Conservation (phyloP, 2,329 filamentous ascomycete genomes). For the Albifimbria verrucaria region DNA sequence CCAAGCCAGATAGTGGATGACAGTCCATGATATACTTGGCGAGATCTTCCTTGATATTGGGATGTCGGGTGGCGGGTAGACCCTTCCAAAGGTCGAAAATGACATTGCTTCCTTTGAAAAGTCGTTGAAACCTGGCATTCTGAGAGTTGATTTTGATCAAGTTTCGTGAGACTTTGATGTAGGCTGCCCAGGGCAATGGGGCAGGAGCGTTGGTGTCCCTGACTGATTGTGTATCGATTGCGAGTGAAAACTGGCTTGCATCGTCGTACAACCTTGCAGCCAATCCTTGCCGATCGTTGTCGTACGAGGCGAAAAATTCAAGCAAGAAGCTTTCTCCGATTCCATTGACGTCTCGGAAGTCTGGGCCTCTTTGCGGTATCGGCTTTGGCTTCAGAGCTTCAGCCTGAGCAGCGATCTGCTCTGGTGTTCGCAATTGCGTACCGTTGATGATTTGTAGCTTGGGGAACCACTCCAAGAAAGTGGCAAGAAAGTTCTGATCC, state of each 20-base stretch:
- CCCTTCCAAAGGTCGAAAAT: constrained; percentile 68
- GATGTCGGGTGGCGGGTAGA: constrained; percentile 72
- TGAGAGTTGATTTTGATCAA: constrained; percentile 64
- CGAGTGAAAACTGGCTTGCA: constrained; percentile 70
- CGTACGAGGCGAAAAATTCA: constrained; percentile 71
- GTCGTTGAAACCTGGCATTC: constrained; percentile 59
- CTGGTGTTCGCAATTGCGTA: constrained; percentile 67
- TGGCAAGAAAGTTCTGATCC: constrained; percentile 59
- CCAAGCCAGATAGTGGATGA: constrained; percentile 67
- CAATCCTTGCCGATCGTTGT: constrained; percentile 64
- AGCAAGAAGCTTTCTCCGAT: constrained; percentile 75
- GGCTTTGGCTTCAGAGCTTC: constrained; percentile 50
- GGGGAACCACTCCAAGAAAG: constrained; percentile 79
- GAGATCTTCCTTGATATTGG: constrained; percentile 62
- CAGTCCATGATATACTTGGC: constrained; percentile 82
- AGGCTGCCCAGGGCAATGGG: constrained; percentile 65
- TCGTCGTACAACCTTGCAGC: constrained; percentile 70
- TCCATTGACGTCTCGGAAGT: constrained; percentile 70
- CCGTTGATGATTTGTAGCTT: constrained; percentile 75
- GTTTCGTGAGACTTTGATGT: constrained; percentile 77
- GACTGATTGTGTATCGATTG: constrained; percentile 61
- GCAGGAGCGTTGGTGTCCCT: constrained; percentile 41
- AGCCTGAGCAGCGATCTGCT: constrained; percentile 57
- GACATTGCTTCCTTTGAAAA: constrained; percentile 59
- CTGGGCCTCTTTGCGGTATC: constrained; percentile 60